Percentiles rank a stretch among this genome's conserved stretches.
Evolutionary conservation across 164 flowering plant species (phyloP).

Genomic region (Litsea cubeba): DNA sequence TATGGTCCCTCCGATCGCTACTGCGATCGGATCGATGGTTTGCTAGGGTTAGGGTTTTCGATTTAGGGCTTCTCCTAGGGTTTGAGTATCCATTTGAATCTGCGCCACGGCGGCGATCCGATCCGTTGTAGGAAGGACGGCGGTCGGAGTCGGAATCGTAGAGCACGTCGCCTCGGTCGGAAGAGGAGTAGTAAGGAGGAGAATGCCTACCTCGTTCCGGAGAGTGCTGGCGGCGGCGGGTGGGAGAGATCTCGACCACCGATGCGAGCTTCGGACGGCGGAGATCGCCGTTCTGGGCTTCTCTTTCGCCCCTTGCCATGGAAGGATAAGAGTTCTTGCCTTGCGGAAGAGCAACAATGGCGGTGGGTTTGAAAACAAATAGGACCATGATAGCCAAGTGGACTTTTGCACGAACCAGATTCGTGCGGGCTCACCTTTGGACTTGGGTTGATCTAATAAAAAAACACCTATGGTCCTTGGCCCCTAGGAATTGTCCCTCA

Average conservation of each 20-base stretch:
- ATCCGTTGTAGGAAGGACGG: background rate
- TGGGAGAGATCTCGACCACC: background rate
- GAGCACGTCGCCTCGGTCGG: background rate
- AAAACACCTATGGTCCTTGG: too few species aligned
- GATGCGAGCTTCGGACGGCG: background rate
- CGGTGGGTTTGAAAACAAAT: too few species aligned
- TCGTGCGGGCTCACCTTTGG: too few species aligned
- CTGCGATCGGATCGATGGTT: background rate
- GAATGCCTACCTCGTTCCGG: conserved; percentile 14
- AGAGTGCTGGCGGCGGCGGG: background rate
- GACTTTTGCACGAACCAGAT: too few species aligned
- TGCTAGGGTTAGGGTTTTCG: conserved; percentile 9
- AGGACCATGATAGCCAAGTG: too few species aligned
- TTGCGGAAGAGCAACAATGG: too few species aligned
- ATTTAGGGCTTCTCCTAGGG: conserved; percentile 31
- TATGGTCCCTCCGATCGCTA: conserved; percentile 6
- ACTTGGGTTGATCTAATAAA: too few species aligned
- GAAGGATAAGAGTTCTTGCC: too few species aligned
- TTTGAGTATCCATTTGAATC: conserved; percentile 19
- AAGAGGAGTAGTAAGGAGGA: conserved; percentile 7
- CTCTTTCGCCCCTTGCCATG: background rate
- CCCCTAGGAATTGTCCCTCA: too few species aligned
- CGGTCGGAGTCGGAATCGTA: background rate
- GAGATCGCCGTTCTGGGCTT: background rate
- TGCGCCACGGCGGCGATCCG: conserved; percentile 19